Evolutionary conservation across 192 early-diverging fungal genomes (phyloP), one percentile per base, ranked within the genome.

Genomic region (Endogone sp.): DNA sequence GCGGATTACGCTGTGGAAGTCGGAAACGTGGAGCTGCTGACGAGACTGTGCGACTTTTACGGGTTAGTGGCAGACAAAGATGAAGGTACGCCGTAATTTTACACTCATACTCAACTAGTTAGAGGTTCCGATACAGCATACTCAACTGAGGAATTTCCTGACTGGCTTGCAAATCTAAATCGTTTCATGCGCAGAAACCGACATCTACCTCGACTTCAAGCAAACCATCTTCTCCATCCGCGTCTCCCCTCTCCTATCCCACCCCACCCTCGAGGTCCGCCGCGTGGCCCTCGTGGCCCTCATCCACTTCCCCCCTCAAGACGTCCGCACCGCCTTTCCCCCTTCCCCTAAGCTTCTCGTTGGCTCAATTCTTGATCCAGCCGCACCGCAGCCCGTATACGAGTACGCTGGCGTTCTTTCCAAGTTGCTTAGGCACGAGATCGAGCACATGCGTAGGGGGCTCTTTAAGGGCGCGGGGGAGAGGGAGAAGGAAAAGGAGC

Each of bases 11-110:
- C 80, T 1, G 70, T 75, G 65, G 56, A 71, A 21, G 63, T 66
- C n/a, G 25, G 57, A n/a, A 30, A 61, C 22, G 20, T 56, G 10
- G 59, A 64, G 6, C 62, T 85, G 44, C 60, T 85, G 6, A 54
- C 68, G 4, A 65, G 71, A 24, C 72, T 87, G 72, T 87, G 85
- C 30, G 67, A 71, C 6, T 87, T 84, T 62, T 83, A 81, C 27
- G 55, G 66, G 23, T 70, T 85, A 30, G 82, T 79, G 3, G 85
- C 75, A 24, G 64, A 77, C 29, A 75, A 79, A 23, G 79, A 62
- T 9, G 83, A 86, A 66, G 81, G 85, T 86, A 78, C 31, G 56
- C 57, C 6, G 32, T 10, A n/a, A n/a, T n/a, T 16, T 37, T 55
- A 13, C 58, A 30, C 29, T 57, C 24, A 59, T 13, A 61, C 24